Conservation (phyloP, 192 early-diverging fungal genomes). For the Coemansia sp. region DNA sequence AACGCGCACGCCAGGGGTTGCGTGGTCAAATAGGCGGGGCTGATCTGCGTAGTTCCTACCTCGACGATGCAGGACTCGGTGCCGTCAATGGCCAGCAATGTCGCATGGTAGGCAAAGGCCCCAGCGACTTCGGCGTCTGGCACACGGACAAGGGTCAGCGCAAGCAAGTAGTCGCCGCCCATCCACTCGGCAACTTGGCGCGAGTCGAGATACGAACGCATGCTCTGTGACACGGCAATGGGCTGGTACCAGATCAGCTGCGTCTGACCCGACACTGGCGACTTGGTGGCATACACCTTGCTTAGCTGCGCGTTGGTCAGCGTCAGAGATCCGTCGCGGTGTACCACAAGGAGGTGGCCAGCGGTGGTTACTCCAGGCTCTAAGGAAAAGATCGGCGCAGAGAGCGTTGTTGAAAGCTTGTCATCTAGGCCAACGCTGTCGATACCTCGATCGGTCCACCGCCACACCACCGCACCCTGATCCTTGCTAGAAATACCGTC, state of each 20-base stretch:
- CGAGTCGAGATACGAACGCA: slow-evolving; percentile 57
- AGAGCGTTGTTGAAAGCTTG: slow-evolving; percentile 24
- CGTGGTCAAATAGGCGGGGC: slow-evolving; percentile 28
- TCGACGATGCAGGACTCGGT: slow-evolving; percentile 31
- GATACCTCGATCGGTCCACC: slow-evolving; percentile 54
- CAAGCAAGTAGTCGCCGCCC: slow-evolving; percentile 36
- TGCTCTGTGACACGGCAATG: slow-evolving; percentile 50
- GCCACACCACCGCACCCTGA: slow-evolving; percentile 37
- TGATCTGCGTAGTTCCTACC: slow-evolving; percentile 49
- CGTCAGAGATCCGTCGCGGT: slow-evolving; percentile 39
- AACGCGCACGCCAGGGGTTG: slow-evolving; percentile 51
- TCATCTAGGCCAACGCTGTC: slow-evolving; percentile 52
- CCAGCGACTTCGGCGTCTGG: slow-evolving; percentile 19
- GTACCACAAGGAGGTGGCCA: slow-evolving; percentile 40
- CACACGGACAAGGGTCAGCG: slow-evolving; percentile 22
- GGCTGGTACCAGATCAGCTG: slow-evolving; percentile 49
- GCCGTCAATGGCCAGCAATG: slow-evolving; percentile 41
- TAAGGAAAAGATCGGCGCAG: slow-evolving; percentile 31
- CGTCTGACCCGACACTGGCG: slow-evolving; percentile 16
- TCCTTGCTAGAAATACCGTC: slow-evolving; percentile 20
- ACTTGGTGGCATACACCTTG: slow-evolving; percentile 10
- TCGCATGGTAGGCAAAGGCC: slow-evolving; percentile 25
- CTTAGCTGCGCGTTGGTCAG: slow-evolving; percentile 26
- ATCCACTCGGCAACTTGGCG: slow-evolving; percentile 55
- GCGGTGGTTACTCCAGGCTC: slow-evolving; percentile 38